Percentiles rank a stretch among this genome's conserved stretches.
These are phyloP conservation scores for Rhodotorula sp. DNA, from an alignment of 1,284 basidiomycete genomes.

Conservation along the genomic window DNA sequence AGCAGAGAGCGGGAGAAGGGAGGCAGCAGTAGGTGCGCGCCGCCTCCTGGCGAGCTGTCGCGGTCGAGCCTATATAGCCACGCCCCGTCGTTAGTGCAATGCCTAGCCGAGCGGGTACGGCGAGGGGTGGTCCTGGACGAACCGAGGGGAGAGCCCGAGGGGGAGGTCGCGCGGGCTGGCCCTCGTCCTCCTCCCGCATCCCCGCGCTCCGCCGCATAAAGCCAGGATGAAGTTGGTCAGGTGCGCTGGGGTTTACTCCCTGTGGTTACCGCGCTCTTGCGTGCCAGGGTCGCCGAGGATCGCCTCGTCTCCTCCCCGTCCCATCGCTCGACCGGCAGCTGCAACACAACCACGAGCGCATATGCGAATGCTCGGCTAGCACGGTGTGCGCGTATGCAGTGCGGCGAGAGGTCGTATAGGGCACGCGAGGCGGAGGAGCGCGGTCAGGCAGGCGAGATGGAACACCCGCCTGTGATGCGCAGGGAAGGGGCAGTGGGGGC, in stretches of 20 bases:
- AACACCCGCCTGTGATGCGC: background rate
- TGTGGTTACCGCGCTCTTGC: no score
- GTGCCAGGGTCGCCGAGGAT: background rate
- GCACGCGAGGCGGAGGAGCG: background rate
- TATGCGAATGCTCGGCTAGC: background rate
- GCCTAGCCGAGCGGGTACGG: no score
- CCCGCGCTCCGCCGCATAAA: background rate
- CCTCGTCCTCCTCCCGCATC: background rate
- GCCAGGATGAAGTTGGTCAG: slow-evolving; percentile 56
- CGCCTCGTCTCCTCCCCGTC: background rate
- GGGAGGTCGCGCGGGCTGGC: background rate
- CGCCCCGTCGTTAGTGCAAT: no score
- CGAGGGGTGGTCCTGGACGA: no score
- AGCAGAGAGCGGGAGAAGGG: no score
- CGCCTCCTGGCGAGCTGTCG: no score
- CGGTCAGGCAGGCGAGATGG: background rate
- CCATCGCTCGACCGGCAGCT: background rate
- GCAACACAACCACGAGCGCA: background rate
- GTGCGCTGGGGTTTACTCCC: slow-evolving; percentile 39
- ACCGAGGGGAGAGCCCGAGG: no score
- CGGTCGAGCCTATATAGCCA: no score
- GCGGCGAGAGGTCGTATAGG: background rate
- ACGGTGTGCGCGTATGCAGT: background rate
- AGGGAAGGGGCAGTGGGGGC: background rate
- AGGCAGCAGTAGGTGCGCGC: no score